Base-by-base conservation (phyloP, 257 asterid species). In the Penstemon barbatus region DNA sequence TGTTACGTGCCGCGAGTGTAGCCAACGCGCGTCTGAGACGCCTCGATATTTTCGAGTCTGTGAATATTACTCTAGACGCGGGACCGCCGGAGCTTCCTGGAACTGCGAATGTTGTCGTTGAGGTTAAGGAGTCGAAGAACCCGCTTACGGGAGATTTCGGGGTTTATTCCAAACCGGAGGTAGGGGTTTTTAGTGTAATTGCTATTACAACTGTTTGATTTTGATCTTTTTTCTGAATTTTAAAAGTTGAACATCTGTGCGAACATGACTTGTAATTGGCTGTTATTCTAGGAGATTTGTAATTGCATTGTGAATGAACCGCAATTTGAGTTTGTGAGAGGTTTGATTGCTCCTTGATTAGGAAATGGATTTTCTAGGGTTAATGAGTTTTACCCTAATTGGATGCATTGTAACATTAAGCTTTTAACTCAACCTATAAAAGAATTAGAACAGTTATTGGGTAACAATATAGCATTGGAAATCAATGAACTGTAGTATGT, bases 61-160 rank as follows among this genome's bases (percentile, higher is more conserved):
- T 89, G 63, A 83, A 43, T 43, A 83, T 94, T 45, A 87, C 93
- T 7, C 84, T 94, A 4, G 97, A 91, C 73, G 73, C 94, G 0
- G 99, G 99, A 0, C 99, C 99, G 6, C 87, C 85, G 38, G 97
- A 91, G 78, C 86, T 94, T 33, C 98, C 99, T 11, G 97, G 95
- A 10, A 91, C 99, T 1, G 85, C 96, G 8, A 94, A 89, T 49
- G 84, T 94, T 15, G 72, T 94, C 63, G 88, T 94, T 38, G 89
- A 86, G 78, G 96, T 94, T 62, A 73, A 75, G 2, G 99, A 94
- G 83, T 72, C 75, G 39, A 78, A 75, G 69, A 79, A 66, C 64
- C 88, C 91, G 49, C 71, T 91, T 6, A 70, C 83, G 9, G 96
- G 94, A 19, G 92, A 87, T 66, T 56, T 91, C 11, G 99, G 98